A percentile compares a stretch with the other conserved stretches of the same genome.
phyloP scores from a whole-genome alignment of 352 stramenopile genomes.

The Phytopythium litorale region DNA sequence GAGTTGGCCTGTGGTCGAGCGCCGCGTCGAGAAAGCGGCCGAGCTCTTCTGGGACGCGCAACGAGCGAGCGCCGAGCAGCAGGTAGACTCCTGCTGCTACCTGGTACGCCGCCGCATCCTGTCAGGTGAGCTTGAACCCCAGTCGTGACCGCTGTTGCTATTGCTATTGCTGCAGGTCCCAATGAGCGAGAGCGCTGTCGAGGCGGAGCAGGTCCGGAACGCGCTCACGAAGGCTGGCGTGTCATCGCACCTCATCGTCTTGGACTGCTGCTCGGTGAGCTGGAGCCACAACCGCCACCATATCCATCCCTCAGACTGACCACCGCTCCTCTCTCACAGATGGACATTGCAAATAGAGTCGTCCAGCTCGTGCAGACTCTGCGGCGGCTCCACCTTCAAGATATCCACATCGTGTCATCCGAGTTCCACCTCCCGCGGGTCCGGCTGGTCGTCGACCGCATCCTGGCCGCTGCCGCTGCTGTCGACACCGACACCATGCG shows the following conservation, averaged over 20 bases:
- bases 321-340: background rate
- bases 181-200: conserved; percentile 15
- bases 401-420: conserved; percentile 14
- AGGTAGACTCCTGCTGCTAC: conserved; percentile 37
- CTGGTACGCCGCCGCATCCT: conserved; percentile 11
- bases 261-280: conserved; percentile 4
- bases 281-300: background rate
- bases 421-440: conserved; percentile 17
- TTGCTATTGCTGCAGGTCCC: conserved; percentile 6
- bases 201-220: conserved; percentile 5
- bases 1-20: conserved; percentile 24
- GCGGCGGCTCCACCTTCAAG: conserved; percentile 14
- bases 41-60: conserved; percentile 55
- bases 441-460: conserved; percentile 17
- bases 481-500: conserved; percentile 7
- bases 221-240: conserved; percentile 8
- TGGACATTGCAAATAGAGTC: conserved; percentile 14
- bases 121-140: background rate
- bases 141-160: background rate
- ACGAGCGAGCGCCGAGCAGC: conserved; percentile 18
- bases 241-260: background rate
- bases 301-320: background rate
- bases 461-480: conserved; percentile 11
- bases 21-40: conserved; percentile 34
- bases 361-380: conserved; percentile 15